Evolutionary conservation across 768 basidiomycete species (phyloP).

Genomic region (Trametes meyenii): DNA sequence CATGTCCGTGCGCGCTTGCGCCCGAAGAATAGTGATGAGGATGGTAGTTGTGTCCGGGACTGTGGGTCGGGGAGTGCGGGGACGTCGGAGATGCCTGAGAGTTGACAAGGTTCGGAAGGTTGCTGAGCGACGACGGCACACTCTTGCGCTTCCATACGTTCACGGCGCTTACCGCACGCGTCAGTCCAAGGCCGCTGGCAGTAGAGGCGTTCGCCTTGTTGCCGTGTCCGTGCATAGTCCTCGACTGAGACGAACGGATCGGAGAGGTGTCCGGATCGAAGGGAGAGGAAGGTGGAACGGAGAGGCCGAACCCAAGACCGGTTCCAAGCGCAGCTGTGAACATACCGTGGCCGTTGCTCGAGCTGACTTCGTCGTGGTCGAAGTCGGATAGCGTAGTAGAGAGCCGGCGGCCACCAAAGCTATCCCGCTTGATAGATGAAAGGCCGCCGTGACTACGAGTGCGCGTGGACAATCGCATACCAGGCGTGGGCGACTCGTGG

Average conservation of each 20-base stretch:
- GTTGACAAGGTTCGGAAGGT: slow-evolving; percentile 11
- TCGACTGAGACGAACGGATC: neutral
- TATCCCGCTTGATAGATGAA: slow-evolving; percentile 1
- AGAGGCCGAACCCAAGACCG: slow-evolving; percentile 31
- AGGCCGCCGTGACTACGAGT: slow-evolving; percentile 17
- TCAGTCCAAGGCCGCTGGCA: slow-evolving; percentile 15
- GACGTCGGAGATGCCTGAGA: slow-evolving; percentile 2
- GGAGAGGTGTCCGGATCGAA: slow-evolving; percentile 4
- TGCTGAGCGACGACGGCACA: slow-evolving; percentile 26
- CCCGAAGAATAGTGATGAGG: slow-evolving; percentile 3
- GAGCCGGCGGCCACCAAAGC: slow-evolving; percentile 5
- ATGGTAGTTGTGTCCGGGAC: neutral
- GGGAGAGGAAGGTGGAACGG: slow-evolving; percentile 11
- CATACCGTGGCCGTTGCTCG: slow-evolving; percentile 23
- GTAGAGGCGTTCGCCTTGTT: slow-evolving; percentile 11
- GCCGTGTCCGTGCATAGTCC: slow-evolving; percentile 11
- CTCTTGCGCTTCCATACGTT: slow-evolving; percentile 28
- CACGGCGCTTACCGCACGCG: slow-evolving; percentile 25
- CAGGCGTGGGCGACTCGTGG: slow-evolving; percentile 9
- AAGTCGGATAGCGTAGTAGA: slow-evolving; percentile 20
- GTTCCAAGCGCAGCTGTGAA: slow-evolving; percentile 36
- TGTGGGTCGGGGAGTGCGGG: slow-evolving; percentile 7
- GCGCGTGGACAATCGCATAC: slow-evolving; percentile 10
- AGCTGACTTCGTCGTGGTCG: slow-evolving; percentile 6
- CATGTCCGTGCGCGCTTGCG: slow-evolving; percentile 10